Percentiles rank a stretch among this genome's conserved stretches.
phyloP scores from a whole-genome alignment of 768 basidiomycete genomes.

The Podaxis sp. region DNA sequence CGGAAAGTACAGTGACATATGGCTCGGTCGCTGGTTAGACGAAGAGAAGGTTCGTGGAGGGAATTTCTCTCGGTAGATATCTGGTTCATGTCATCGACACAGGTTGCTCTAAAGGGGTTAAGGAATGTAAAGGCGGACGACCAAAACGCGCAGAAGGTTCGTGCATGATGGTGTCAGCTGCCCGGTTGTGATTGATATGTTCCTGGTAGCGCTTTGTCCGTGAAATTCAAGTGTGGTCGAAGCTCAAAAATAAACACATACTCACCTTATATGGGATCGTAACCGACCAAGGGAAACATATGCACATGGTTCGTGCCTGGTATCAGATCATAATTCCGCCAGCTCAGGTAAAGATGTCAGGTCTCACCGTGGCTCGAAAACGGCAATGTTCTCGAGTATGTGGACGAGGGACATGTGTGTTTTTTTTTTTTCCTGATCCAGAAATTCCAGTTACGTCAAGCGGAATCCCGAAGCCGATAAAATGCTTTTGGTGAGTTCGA shows the following conservation, averaged over 20 bases:
- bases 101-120: slow-evolving; percentile 61
- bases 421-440: background rate
- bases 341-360: slow-evolving; percentile 27
- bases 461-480: slow-evolving; percentile 37
- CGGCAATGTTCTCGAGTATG: slow-evolving; percentile 55
- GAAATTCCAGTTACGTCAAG: slow-evolving; percentile 38
- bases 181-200: slow-evolving; percentile 1
- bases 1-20: slow-evolving; percentile 57
- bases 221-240: slow-evolving; percentile 56
- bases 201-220: slow-evolving; percentile 50
- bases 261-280: slow-evolving; percentile 58
- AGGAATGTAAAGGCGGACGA: slow-evolving; percentile 46
- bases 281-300: slow-evolving; percentile 47
- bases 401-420: background rate
- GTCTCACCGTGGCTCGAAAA: slow-evolving; percentile 66
- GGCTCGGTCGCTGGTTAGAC: slow-evolving; percentile 54
- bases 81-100: background rate
- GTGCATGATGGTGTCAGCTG: background rate
- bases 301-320: slow-evolving; percentile 42
- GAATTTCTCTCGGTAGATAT: background rate
- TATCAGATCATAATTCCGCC: background rate
- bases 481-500: slow-evolving; percentile 38
- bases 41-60: slow-evolving; percentile 41
- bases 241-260: slow-evolving; percentile 50
- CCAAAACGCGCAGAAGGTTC: slow-evolving; percentile 41